Base-by-base conservation (phyloP, 2,329 filamentous ascomycete species). In the Fusarium sp. region DNA sequence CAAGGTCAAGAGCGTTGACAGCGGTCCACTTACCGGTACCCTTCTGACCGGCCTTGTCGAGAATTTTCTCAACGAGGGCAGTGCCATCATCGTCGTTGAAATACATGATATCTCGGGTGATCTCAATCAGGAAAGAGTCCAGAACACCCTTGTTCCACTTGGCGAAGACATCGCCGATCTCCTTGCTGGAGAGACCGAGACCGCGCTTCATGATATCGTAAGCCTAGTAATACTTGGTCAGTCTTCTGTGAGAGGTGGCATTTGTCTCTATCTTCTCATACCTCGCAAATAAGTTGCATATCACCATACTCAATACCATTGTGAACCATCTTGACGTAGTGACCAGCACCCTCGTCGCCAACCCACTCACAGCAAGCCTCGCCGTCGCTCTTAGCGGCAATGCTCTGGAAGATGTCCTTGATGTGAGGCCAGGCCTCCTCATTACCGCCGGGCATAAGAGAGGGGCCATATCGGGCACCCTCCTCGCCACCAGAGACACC, bases 261-360 rank as follows among this genome's bases (percentile, higher is more conserved):
- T 6, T 8, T 11, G 5, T 39, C 42, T 38, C 20, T 15, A 28
- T 26, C 45, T 32, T 54, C 41, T 66, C 90, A 80, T 87, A 98
- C 96, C 92, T 99, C 96, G 87, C 93, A 97, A 84, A 99, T 99
- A 82, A 99, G 90, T 90, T 99, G 96, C 96, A 99, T 99, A 88
- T 99, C 96, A 91, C 96, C 96, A 85, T 99, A 99, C 89, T 99
- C 96, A 81, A 99, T 99, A 90, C 96, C 96, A 88, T 99, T 99
- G 93, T 99, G 96, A 75, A 99, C 96, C 96, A 99, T 99, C 94
- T 99, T 99, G 89, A 99, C 96, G 90, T 98, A 99, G 92, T 99
- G 96, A 80, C 96, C 96, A 87, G 96, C 94, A 91, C 96, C 96
- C 86, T 98, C 95, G 87, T 98, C 96, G 88, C 96, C 96, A 81